A percentile compares a stretch with the other conserved stretches of the same genome.
These are phyloP conservation scores for Kuraishia ogatae DNA, from an alignment of 805 yeast genomes.

Conservation along the genomic window DNA sequence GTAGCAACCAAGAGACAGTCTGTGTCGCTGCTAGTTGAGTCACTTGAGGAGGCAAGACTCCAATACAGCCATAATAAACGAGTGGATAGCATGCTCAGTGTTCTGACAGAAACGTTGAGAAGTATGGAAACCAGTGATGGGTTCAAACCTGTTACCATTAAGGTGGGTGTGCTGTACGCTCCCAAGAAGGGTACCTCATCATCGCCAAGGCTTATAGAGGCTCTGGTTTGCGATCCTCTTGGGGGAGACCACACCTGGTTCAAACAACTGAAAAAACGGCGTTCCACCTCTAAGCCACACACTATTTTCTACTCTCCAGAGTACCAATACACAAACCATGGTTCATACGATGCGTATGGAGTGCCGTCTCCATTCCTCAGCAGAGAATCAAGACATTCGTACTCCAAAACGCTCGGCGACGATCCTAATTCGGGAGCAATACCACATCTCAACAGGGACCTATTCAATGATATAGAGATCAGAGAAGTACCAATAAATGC, in stretches of 20 bases:
- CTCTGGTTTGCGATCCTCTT: slow-evolving; percentile 21
- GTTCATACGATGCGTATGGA: slow-evolving; percentile 7
- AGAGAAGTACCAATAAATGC: slow-evolving; percentile 2
- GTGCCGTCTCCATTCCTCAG: slow-evolving; percentile 21
- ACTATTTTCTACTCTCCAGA: not conserved
- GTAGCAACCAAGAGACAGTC: not conserved
- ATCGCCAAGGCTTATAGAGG: slow-evolving; percentile 12
- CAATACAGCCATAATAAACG: slow-evolving; percentile 8
- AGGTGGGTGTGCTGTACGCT: slow-evolving; percentile 13
- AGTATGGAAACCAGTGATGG: not conserved
- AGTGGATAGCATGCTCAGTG: slow-evolving; percentile 9
- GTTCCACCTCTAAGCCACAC: not conserved
- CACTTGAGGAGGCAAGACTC: slow-evolving; percentile 7
- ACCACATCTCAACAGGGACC: slow-evolving; percentile 9
- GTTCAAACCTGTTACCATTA: slow-evolving; percentile 15
- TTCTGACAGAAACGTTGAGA: slow-evolving; percentile 5
- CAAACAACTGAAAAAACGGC: slow-evolving; percentile 4
- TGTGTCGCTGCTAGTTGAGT: slow-evolving; percentile 3
- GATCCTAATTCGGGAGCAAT: not conserved
- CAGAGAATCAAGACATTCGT: slow-evolving; percentile 18
- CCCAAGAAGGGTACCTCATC: slow-evolving; percentile 9
- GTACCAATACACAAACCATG: not conserved
- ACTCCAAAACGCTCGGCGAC: slow-evolving; percentile 15
- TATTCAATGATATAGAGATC: slow-evolving; percentile 21
- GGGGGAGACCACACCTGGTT: slow-evolving; percentile 15